Evolutionary conservation across 176 grass and related monocot species (phyloP).

Genomic region (Musa beccarii): DNA sequence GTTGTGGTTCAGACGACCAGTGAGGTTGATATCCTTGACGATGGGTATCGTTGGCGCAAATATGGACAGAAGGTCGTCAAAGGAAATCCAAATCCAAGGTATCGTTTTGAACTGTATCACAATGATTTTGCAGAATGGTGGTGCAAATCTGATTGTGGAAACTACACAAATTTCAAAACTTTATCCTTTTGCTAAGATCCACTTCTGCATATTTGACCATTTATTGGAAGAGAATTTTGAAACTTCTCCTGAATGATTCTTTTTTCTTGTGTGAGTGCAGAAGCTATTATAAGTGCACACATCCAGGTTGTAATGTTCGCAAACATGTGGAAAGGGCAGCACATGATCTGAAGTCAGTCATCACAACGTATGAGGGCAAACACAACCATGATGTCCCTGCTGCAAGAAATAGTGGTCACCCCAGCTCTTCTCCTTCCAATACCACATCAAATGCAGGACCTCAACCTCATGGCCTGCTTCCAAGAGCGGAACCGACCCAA

Average conservation of each 20-base stretch:
- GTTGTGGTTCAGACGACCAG: slow-evolving; percentile 18
- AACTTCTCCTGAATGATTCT: background rate
- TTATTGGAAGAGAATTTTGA: background rate
- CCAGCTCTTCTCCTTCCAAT: background rate
- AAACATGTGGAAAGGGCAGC: slow-evolving; percentile 16
- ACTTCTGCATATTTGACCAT: background rate
- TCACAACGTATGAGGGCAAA: slow-evolving; percentile 10
- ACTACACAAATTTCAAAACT: background rate
- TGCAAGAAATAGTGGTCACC: slow-evolving; percentile 6
- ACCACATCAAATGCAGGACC: background rate
- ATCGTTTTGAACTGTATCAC: background rate
- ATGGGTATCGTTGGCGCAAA: slow-evolving; percentile 20
- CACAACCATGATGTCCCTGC: slow-evolving; percentile 18
- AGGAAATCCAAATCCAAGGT: slow-evolving; percentile 21
- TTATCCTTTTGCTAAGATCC: background rate
- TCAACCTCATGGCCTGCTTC: background rate
- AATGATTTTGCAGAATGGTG: background rate
- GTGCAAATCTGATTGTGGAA: background rate
- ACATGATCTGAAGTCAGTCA: slow-evolving; percentile 3
- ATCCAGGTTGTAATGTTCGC: slow-evolving; percentile 34
- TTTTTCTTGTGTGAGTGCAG: slow-evolving; percentile 10
- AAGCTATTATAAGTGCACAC: slow-evolving; percentile 62
- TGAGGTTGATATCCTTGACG: slow-evolving; percentile 16
- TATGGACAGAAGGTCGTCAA: slow-evolving; percentile 20
- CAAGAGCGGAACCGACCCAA: slow-evolving; percentile 14